phyloP scores from a whole-genome alignment of 345 rosid genomes.

The Gossypium rotundifolium region DNA sequence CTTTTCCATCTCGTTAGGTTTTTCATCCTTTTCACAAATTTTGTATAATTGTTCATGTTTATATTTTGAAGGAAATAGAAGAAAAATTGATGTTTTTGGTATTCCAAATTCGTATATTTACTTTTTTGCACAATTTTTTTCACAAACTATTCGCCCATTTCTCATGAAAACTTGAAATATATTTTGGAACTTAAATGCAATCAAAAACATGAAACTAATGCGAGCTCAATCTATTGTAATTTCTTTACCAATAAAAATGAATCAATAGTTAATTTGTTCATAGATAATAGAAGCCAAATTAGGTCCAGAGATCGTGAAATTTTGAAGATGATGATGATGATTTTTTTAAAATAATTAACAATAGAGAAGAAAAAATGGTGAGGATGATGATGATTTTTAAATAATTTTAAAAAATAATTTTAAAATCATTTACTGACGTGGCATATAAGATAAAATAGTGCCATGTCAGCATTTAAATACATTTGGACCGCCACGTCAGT shows the following conservation, averaged over 20 bases:
- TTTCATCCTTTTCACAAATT: conserved; percentile 6
- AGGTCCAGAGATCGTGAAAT: background rate
- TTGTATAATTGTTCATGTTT: background rate
- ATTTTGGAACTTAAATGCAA: too few relatives aligned
- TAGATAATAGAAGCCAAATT: too few relatives aligned
- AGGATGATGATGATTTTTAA: too few relatives aligned
- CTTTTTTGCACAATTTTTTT: background rate
- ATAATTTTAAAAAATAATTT: too few relatives aligned
- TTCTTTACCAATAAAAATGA: background rate
- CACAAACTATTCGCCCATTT: background rate
- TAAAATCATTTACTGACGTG: too few relatives aligned
- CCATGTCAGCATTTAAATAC: too few relatives aligned
- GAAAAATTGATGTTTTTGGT: background rate
- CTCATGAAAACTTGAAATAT: background rate
- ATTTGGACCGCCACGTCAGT: too few relatives aligned
- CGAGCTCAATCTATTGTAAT: background rate
- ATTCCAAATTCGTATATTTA: background rate
- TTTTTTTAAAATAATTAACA: too few relatives aligned
- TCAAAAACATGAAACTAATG: background rate
- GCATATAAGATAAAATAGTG: too few relatives aligned
- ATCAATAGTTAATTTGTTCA: too few relatives aligned
- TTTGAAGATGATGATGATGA: background rate
- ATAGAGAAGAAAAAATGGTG: too few relatives aligned
- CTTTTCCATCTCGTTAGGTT: conserved; percentile 34
- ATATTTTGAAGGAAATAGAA: background rate